Evolutionary conservation across 2,329 filamentous ascomycete species (phyloP), one percentile per base, ranked within the genome.

Genomic region (Lasiodiplodia sp.): DNA sequence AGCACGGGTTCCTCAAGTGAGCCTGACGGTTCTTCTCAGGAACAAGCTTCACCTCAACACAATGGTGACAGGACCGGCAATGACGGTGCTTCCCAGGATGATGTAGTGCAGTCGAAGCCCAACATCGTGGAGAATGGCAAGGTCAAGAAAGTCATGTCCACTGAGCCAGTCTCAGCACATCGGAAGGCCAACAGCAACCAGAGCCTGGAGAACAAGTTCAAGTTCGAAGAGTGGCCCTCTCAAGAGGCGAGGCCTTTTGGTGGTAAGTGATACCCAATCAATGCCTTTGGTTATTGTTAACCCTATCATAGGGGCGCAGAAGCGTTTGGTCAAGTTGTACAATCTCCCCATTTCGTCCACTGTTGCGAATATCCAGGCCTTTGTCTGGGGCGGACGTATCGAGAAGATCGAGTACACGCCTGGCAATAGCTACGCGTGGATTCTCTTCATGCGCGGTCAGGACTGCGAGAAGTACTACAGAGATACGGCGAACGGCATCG

Each of bases 321-420:
- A 64, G 60, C 70, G 71, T 44, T 58, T 68, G 25, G 67, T 71
- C 28, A 69, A 70, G 49, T 34, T 72, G 37, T 64, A 47, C 21
- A 69, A 69, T n/a, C 66, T 72, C 10, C 67, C 68, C 10, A 34
- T 57, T 3, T 69, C 52, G 11, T 51, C 62, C 1, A 56, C 68
- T 8, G 18, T 63, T 8, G 34, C 21, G 14, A 44, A 2, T 16
- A 53, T 79, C 4, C 78, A 80, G 67, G 72, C 76, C 49, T 70
- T 80, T 5, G 76, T 81, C 7, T 81, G 79, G 79, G 78, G 78
- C 40, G 79, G 79, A 37, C 72, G 70, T 21, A 66, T 81, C 16
- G 78, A 80, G 68, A 72, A 72, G 3, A 71, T 81, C 5, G 68
- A 69, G 1, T 72, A 77, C 64, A 71, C 72, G 3, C 44, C 74